Conservation (phyloP, 2,329 filamentous ascomycete species). For the Aspergillus piperis region DNA sequence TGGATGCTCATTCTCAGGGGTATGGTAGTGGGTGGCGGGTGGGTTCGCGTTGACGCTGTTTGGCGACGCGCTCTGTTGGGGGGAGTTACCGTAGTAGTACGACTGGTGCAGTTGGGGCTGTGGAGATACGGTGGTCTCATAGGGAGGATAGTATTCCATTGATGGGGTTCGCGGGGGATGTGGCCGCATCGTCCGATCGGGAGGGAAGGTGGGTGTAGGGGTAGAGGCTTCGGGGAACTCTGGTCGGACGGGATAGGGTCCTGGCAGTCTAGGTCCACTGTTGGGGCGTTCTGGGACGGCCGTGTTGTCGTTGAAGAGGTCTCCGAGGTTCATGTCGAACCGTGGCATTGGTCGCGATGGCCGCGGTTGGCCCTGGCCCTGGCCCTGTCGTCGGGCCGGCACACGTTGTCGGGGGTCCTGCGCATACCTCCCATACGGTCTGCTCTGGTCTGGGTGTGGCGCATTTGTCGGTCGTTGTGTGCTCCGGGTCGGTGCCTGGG, state of each 20-base stretch:
- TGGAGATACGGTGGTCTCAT: slow-evolving; percentile 36
- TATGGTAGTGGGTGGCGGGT: slow-evolving; percentile 27
- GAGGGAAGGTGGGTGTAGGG: slow-evolving; percentile 24
- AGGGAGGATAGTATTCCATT: slow-evolving; percentile 39
- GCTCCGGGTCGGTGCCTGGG: slow-evolving; percentile 21
- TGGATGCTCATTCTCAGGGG: slow-evolving; percentile 25
- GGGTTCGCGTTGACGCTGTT: slow-evolving; percentile 26
- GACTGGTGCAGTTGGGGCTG: slow-evolving; percentile 31
- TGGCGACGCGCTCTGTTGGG: slow-evolving; percentile 37
- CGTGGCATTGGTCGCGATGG: slow-evolving; percentile 51
- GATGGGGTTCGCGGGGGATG: slow-evolving; percentile 32
- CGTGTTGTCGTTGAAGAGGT: slow-evolving; percentile 52
- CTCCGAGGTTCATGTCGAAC: slow-evolving; percentile 60
- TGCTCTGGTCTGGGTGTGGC: slow-evolving; percentile 15
- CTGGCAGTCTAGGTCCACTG: slow-evolving; percentile 30
- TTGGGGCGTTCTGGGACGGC: slow-evolving; percentile 38
- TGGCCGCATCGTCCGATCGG: slow-evolving; percentile 26
- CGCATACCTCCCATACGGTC: slow-evolving; percentile 12
- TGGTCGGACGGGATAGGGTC: slow-evolving; percentile 27
- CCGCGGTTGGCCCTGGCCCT: slow-evolving; percentile 35
- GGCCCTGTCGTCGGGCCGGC: slow-evolving; percentile 32
- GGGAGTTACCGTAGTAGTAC: slow-evolving; percentile 38
- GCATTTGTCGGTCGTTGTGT: slow-evolving; percentile 19
- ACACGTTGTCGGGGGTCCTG: slow-evolving; percentile 26
- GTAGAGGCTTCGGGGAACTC: slow-evolving; percentile 28